A percentile compares a stretch with the other conserved stretches of the same genome.
Conservation (phyloP, 1,284 basidiomycete genomes). For the Takashimella koratensis region DNA sequence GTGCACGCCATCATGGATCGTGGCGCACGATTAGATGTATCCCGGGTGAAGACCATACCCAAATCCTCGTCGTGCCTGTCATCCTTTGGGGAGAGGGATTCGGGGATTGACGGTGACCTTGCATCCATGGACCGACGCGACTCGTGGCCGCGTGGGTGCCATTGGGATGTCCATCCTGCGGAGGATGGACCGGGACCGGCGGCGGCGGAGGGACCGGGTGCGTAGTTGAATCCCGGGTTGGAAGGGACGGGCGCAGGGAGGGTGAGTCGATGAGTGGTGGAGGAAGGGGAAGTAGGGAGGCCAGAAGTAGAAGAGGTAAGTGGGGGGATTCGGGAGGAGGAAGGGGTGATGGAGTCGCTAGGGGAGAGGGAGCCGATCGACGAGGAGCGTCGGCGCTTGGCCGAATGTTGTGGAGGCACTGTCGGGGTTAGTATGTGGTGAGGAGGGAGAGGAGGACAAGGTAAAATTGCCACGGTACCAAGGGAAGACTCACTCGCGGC, state of each 20-base stretch:
- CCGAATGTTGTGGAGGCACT: background rate
- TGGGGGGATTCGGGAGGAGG: conserved; percentile 21
- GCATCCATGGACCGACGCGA: conserved; percentile 19
- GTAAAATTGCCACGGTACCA: too few species aligned
- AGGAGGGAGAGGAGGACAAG: background rate
- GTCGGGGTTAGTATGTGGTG: background rate
- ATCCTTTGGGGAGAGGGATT: conserved; percentile 16
- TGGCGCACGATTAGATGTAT: conserved; percentile 37
- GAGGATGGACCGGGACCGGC: conserved; percentile 13
- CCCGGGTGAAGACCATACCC: conserved; percentile 27
- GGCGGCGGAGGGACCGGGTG: conserved; percentile 5
- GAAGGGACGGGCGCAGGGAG: conserved; percentile 20
- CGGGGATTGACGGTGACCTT: conserved; percentile 11
- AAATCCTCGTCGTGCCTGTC: conserved; percentile 13
- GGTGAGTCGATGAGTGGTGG: conserved; percentile 7
- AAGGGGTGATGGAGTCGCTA: conserved; percentile 8
- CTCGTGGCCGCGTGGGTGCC: conserved; percentile 1
- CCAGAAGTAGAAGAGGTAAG: conserved; percentile 2
- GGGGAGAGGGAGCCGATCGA: background rate
- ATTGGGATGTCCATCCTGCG: conserved; percentile 10
- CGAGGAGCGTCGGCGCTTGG: background rate
- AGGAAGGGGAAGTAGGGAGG: conserved; percentile 8
- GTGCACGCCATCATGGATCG: conserved; percentile 48
- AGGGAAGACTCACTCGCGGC: too few species aligned
- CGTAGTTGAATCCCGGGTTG: conserved; percentile 5